Conservation (phyloP, 805 yeast genomes). For the Candida oleophila region DNA sequence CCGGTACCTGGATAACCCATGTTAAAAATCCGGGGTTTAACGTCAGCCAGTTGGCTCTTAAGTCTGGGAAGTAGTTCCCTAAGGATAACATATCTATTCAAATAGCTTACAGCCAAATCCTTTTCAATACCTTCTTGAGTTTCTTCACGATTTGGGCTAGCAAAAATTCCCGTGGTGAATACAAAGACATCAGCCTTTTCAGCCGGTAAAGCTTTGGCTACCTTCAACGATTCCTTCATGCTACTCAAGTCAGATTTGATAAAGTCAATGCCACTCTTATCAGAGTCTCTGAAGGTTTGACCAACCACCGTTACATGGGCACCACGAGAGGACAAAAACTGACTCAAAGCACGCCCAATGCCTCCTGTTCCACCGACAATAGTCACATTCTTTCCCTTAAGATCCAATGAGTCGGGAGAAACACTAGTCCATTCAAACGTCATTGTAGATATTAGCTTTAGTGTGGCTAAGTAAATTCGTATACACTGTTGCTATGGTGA, state of each 20-base stretch:
- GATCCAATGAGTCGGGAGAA: not conserved
- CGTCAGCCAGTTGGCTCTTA: slow-evolving; percentile 6
- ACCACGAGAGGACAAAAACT: slow-evolving; percentile 21
- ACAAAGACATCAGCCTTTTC: slow-evolving; percentile 22
- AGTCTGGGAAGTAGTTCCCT: slow-evolving; percentile 22
- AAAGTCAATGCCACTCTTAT: slow-evolving; percentile 12
- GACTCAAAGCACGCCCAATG: slow-evolving; percentile 33
- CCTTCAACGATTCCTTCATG: slow-evolving; percentile 18
- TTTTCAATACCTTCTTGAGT: slow-evolving; percentile 37
- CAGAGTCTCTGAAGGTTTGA: slow-evolving; percentile 27
- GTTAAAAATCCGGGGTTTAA: slow-evolving; percentile 31
- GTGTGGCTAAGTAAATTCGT: too few species aligned
- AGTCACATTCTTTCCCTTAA: slow-evolving; percentile 14
- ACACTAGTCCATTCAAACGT: not conserved
- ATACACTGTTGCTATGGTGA: too few species aligned
- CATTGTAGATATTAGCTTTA: not conserved
- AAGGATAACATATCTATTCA: slow-evolving; percentile 32
- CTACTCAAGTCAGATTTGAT: slow-evolving; percentile 31
- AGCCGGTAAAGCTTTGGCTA: slow-evolving; percentile 15
- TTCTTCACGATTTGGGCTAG: slow-evolving; percentile 24
- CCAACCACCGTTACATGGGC: slow-evolving; percentile 29
- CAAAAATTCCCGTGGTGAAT: slow-evolving; percentile 43
- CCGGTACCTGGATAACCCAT: slow-evolving; percentile 39
- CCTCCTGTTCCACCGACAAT: slow-evolving; percentile 45
- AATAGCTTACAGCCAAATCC: slow-evolving; percentile 37